Base-by-base conservation (phyloP, 140 eudicot genomes). In the Anethum foeniculum region DNA sequence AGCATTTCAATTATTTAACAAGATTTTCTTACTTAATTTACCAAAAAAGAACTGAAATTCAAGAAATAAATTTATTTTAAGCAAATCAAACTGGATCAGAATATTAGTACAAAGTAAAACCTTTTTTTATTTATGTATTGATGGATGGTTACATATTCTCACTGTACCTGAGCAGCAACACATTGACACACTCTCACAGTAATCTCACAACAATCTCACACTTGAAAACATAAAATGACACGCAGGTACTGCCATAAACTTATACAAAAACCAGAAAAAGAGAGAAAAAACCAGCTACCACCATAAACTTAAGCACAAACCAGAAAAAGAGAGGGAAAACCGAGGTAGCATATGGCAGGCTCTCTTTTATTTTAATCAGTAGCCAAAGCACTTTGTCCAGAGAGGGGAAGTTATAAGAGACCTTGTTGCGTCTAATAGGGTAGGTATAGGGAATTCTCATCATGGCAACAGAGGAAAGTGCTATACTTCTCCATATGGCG, bases 391-490 rank as follows among this genome's bases (percentile, higher is more conserved):
- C 69, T 62, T 25, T 62, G 5, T 62, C 1, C 4, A 10, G 69
- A 41, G 46, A 41, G 46, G 46, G 46, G 46, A 41, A 41, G 46
- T 41, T 41, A 41, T 0, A 41, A 41, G 46, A 41, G 46, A 41
- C 46, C 74, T 41, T 38, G 48, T 75, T 47, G 0, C 14, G 11
- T 75, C 46, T 19, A 47, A 28, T 75, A 27, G 79, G 79, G 79
- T 16, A 18, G 23, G 6, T 46, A 3, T 43, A 25, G 7, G 0
- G 23, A 86, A 25, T 80, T 83, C 71, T 86, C 87, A n/a, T 87
- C 90, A 77, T 91, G 96, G 87, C 96, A 91, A 81, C 96, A 91
- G 38, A 77, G 80, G 82, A 87, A 91, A 25, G 91, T 85, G 80
- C 71, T 84, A 65, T 80, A 80, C 71, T 89, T 89, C 76, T 89